Percentiles rank a stretch among this genome's conserved stretches.
Evolutionary conservation across 148 eudicot genomes (phyloP).

Genomic region (Rheum nobile): DNA sequence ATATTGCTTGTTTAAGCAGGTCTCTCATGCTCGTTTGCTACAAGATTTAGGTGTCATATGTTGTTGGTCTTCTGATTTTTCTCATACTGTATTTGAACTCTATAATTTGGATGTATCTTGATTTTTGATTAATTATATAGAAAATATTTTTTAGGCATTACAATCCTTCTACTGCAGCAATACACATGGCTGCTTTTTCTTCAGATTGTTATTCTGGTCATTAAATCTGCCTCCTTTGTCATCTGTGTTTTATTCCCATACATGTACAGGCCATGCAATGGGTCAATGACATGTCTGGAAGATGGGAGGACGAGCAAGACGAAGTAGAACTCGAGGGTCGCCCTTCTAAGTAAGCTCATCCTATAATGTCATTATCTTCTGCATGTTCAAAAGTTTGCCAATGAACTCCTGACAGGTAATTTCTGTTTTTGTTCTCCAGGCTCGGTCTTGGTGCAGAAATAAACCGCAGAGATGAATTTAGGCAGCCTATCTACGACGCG

Average conservation of each 20-base stretch:
- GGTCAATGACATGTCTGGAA: constrained; percentile 59
- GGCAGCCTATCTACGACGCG: constrained; percentile 35
- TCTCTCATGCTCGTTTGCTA: not conserved
- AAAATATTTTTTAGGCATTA: not conserved
- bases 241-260: not conserved
- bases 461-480: constrained; percentile 30
- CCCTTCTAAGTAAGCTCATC: constrained; percentile 39
- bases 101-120: not conserved
- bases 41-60: not conserved
- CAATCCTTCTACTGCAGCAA: not conserved
- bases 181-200: not conserved
- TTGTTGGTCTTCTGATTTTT: not conserved
- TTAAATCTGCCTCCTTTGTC: not conserved
- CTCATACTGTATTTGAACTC: not conserved
- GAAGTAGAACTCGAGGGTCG: constrained; percentile 45
- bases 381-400: not conserved
- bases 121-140: not conserved
- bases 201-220: too few species aligned
- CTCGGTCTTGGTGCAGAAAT: constrained; percentile 78
- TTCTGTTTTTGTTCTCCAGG: constrained; percentile 25
- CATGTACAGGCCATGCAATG: constrained; percentile 64
- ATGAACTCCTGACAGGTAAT: not conserved
- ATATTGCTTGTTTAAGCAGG: too few species aligned
- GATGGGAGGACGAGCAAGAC: constrained; percentile 27
- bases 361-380: not conserved